Percentiles rank a stretch among this genome's conserved stretches.
phyloP scores from a whole-genome alignment of 192 early-diverging fungal species.

The Funneliformis geosporum region DNA sequence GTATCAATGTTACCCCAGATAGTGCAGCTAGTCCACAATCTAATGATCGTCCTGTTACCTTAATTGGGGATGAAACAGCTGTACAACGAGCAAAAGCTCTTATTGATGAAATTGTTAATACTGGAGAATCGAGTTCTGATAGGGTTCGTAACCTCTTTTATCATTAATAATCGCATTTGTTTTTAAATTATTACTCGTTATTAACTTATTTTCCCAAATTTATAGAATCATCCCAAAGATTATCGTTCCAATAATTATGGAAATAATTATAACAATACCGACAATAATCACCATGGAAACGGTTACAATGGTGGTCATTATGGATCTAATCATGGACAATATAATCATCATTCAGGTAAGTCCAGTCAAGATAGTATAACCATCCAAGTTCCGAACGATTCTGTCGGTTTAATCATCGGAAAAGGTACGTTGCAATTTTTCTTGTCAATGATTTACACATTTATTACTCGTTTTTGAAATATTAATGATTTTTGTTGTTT shows the following conservation, averaged over 20 bases:
- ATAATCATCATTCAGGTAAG: conserved; percentile 39
- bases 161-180: neutral
- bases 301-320: conserved; percentile 33
- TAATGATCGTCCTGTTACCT: conserved; percentile 56
- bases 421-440: conserved; percentile 37
- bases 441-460: neutral
- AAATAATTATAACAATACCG: conserved; percentile 14
- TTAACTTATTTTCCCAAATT: neutral
- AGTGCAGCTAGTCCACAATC: conserved; percentile 41
- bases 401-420: conserved; percentile 57
- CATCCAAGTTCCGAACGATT: conserved; percentile 62
- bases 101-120: conserved; percentile 74
- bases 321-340: conserved; percentile 40
- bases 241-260: conserved; percentile 24
- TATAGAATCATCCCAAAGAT: conserved; percentile 12
- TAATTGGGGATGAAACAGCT: conserved; percentile 71
- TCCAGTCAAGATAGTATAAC: conserved; percentile 44
- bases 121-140: conserved; percentile 29
- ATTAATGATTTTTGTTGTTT: conserved; percentile 37
- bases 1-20: conserved; percentile 71
- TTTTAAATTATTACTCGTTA: neutral
- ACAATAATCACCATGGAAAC: conserved; percentile 1
- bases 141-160: conserved; percentile 2
- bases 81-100: conserved; percentile 68
- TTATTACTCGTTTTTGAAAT: neutral